These are phyloP conservation scores for Trametes villosa DNA, from an alignment of 768 basidiomycete species.

Conservation along the genomic window DNA sequence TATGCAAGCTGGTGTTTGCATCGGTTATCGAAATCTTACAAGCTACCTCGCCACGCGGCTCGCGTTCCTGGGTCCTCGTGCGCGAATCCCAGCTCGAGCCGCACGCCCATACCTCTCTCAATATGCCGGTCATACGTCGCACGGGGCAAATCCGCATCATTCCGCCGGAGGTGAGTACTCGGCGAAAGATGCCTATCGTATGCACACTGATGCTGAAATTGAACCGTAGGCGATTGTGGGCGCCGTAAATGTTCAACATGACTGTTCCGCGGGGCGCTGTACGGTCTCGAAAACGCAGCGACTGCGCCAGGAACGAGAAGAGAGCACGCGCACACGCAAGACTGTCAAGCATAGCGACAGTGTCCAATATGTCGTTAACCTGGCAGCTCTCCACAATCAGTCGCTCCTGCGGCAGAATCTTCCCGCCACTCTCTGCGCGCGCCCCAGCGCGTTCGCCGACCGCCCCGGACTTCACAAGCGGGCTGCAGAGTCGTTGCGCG, in stretches of 20 bases:
- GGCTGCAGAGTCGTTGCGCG: conserved; percentile 15
- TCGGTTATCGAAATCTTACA: neutral
- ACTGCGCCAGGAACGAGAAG: conserved; percentile 1
- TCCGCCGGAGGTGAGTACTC: neutral
- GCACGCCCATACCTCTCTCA: neutral
- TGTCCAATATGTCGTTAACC: conserved; percentile 2
- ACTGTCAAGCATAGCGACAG: neutral
- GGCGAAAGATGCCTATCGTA: neutral
- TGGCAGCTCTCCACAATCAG: conserved; percentile 15
- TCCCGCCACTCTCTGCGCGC: neutral
- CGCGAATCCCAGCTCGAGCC: neutral
- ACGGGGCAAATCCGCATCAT: neutral
- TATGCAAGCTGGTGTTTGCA: too few relatives aligned
- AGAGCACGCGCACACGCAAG: neutral
- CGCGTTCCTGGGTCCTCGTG: neutral
- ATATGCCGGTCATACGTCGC: neutral
- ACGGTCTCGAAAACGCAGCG: neutral
- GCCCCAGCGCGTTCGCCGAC: neutral
- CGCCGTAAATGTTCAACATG: conserved; percentile 16
- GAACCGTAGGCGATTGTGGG: conserved; percentile 3
- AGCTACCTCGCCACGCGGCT: neutral
- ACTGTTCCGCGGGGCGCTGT: conserved; percentile 2
- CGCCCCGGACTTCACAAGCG: neutral
- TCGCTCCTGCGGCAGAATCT: neutral
- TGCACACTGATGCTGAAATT: neutral